Conservation (phyloP, 2,329 filamentous ascomycete species). For the Parastagonospora avenae region DNA sequence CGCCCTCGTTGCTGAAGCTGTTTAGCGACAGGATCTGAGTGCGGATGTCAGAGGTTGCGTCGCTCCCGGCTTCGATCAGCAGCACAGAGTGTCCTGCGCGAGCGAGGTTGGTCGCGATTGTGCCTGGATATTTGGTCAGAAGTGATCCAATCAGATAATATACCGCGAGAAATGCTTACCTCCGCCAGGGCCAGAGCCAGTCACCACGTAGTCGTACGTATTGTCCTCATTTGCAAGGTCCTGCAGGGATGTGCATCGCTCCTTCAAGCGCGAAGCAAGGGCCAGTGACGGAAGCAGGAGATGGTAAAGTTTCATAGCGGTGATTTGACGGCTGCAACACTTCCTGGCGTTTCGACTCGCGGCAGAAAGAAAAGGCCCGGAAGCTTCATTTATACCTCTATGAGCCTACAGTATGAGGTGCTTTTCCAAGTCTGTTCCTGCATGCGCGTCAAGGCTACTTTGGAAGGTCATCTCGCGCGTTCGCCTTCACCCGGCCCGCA, state of each 20-base stretch:
- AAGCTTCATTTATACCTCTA: background rate
- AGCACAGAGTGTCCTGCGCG: constrained; percentile 61
- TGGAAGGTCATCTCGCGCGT: background rate
- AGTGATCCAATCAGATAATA: constrained; percentile 34
- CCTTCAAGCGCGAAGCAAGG: constrained; percentile 2
- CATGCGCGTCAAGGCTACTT: background rate
- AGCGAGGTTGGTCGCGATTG: constrained; percentile 57
- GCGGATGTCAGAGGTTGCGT: constrained; percentile 54
- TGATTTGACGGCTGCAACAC: background rate
- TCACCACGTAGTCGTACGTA: constrained; percentile 25
- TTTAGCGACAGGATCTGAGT: constrained; percentile 58
- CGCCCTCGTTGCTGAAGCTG: constrained; percentile 29
- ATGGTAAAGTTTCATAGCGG: constrained; percentile 5
- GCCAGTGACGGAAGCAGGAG: constrained; percentile 5
- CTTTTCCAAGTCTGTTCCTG: background rate
- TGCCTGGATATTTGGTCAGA: constrained; percentile 40
- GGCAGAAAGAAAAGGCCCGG: background rate
- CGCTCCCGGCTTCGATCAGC: constrained; percentile 60
- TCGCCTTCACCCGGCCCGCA: background rate
- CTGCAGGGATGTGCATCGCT: constrained; percentile 7
- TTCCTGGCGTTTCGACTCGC: background rate
- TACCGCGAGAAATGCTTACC: constrained; percentile 9
- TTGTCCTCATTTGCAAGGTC: constrained; percentile 11
- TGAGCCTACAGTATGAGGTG: background rate
- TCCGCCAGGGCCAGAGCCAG: constrained; percentile 1